phyloP scores from a whole-genome alignment of 2,329 filamentous ascomycete species.

The Didymella pinodella region DNA sequence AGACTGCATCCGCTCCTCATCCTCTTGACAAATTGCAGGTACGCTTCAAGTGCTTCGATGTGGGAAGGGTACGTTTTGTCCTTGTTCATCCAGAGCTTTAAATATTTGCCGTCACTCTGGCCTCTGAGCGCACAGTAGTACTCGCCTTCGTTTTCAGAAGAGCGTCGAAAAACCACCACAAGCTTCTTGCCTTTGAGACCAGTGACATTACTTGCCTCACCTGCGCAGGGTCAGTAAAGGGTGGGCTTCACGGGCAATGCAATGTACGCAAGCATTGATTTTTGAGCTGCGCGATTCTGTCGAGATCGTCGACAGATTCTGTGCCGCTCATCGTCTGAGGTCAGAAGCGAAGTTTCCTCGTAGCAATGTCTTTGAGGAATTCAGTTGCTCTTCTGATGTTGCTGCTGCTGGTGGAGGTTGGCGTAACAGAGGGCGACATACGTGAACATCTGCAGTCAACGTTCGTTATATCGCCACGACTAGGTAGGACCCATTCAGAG shows the following conservation, averaged over 20 bases:
- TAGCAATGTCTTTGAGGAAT: neutral
- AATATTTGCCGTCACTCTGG: constrained; percentile 33
- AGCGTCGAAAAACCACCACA: constrained; percentile 28
- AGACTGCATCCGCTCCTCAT: constrained; percentile 33
- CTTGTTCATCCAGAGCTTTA: constrained; percentile 43
- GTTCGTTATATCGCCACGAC: neutral
- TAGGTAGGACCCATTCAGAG: neutral
- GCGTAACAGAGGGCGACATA: neutral
- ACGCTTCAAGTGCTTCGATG: constrained; percentile 36
- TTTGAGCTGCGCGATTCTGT: constrained; percentile 8
- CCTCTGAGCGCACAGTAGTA: constrained; percentile 41
- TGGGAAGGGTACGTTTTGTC: constrained; percentile 35
- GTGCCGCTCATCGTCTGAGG: constrained; percentile 8
- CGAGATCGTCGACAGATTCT: constrained; percentile 8
- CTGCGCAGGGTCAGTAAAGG: neutral
- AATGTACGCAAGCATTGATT: constrained; percentile 7
- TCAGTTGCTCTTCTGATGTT: neutral
- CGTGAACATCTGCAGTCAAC: neutral
- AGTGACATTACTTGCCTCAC: constrained; percentile 29
- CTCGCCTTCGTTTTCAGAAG: constrained; percentile 25
- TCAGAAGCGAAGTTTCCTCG: neutral
- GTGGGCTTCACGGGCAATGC: constrained; percentile 11
- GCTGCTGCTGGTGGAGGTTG: neutral
- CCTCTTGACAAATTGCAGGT: constrained; percentile 37
- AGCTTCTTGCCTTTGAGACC: constrained; percentile 34